phyloP scores from a whole-genome alignment of 1,284 basidiomycete genomes.

The Lignosus rhinocerotis region DNA sequence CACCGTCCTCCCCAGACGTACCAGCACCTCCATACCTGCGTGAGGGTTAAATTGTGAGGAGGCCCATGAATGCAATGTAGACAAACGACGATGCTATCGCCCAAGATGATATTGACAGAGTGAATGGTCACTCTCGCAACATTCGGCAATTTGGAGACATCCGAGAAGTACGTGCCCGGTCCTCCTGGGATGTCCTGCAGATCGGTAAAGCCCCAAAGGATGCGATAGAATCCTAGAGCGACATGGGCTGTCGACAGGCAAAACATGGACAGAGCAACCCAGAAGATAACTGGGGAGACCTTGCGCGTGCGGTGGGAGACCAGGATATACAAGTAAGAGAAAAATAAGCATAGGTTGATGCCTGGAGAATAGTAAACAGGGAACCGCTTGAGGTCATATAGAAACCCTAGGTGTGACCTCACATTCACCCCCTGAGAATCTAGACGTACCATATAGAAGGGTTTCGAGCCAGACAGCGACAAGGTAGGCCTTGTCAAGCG shows the following conservation, averaged over 20 bases:
- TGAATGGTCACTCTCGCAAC: constrained; percentile 42
- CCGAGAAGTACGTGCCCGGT: constrained; percentile 39
- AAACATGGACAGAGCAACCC: constrained; percentile 38
- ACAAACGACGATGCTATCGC: constrained; percentile 39
- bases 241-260: constrained; percentile 39
- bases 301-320: constrained; percentile 32
- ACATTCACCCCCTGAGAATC: not conserved
- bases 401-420: not conserved
- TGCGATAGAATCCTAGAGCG: constrained; percentile 39
- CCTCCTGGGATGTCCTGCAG: constrained; percentile 35
- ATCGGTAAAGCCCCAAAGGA: constrained; percentile 41
- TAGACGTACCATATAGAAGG: constrained; percentile 34
- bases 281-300: constrained; percentile 35
- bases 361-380: constrained; percentile 22
- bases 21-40: constrained; percentile 40
- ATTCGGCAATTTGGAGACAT: constrained; percentile 40
- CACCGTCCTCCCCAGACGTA: constrained; percentile 39
- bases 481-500: constrained; percentile 38
- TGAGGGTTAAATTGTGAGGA: not conserved
- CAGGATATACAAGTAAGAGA: constrained; percentile 36
- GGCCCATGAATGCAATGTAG: not conserved
- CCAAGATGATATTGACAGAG: constrained; percentile 38
- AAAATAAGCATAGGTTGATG: constrained; percentile 40
- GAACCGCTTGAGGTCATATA: not conserved
- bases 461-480: constrained; percentile 40